A percentile compares a stretch with the other conserved stretches of the same genome.
Conservation (phyloP, 805 yeast genomes). For the Starmerella khaoyaiensis region DNA sequence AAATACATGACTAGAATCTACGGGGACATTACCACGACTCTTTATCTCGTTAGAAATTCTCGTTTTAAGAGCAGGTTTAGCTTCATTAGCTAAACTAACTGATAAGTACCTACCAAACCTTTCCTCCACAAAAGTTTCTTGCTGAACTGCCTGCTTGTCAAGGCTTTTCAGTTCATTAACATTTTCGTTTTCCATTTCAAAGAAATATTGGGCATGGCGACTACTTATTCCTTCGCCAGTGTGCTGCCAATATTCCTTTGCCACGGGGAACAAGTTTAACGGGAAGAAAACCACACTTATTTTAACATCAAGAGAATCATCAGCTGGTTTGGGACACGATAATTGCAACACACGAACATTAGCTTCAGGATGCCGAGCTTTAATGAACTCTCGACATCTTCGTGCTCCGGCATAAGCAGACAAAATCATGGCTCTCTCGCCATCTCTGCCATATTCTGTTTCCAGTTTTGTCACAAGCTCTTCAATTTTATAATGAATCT, state of each 20-base stretch:
- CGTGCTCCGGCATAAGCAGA: slow-evolving; percentile 71
- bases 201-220: slow-evolving; percentile 71
- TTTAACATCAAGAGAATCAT: slow-evolving; percentile 41
- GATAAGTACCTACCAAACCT: slow-evolving; percentile 84
- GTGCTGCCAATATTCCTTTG: slow-evolving; percentile 92
- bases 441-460: slow-evolving; percentile 62
- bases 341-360: slow-evolving; percentile 29
- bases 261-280: slow-evolving; percentile 41
- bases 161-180: slow-evolving; percentile 4
- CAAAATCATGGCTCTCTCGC: slow-evolving; percentile 62
- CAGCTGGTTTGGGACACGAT: slow-evolving; percentile 21
- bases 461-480: slow-evolving; percentile 29
- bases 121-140: slow-evolving; percentile 56
- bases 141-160: slow-evolving; percentile 11
- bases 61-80: slow-evolving; percentile 58
- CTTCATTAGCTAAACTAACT: slow-evolving; percentile 57
- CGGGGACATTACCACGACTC: slow-evolving; percentile 5
- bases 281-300: slow-evolving; percentile 75
- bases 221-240: slow-evolving; percentile 95
- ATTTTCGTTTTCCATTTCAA: slow-evolving; percentile 29
- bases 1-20: slow-evolving; percentile 35
- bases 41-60: slow-evolving; percentile 37
- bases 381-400: slow-evolving; percentile 70
- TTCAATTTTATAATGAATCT: slow-evolving; percentile 29
- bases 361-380: slow-evolving; percentile 29